Conservation (phyloP, 371 early-diverging fungal species). For the Syncephalastrum contaminatum region DNA sequence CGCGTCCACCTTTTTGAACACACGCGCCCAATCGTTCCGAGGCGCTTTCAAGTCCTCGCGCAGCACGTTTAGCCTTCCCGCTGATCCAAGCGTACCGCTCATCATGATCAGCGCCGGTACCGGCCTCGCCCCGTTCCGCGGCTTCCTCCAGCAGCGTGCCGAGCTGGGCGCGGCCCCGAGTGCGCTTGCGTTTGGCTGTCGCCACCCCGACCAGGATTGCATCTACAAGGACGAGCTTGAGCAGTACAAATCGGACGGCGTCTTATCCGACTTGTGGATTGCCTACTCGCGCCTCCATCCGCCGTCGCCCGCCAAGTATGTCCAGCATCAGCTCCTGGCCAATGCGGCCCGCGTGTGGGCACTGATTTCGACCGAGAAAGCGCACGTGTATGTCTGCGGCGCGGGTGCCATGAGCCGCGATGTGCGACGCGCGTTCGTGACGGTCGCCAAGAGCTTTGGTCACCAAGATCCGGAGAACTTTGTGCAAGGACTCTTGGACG, state of each 20-base stretch:
- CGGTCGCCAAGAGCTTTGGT: conserved; percentile 39
- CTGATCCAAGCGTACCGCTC: conserved; percentile 37
- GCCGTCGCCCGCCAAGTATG: conserved; percentile 34
- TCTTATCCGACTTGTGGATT: conserved; percentile 54
- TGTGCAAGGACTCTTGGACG: conserved; percentile 23
- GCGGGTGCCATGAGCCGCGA: conserved; percentile 49
- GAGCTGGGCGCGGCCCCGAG: conserved; percentile 21
- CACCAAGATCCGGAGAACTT: conserved; percentile 29
- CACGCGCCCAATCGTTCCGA: conserved; percentile 13
- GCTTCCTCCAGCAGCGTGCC: conserved; percentile 62
- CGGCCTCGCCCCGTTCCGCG: conserved; percentile 90
- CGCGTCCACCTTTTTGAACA: conserved; percentile 35
- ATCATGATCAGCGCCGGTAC: conserved; percentile 72
- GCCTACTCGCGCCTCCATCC: conserved; percentile 67
- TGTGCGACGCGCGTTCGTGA: conserved; percentile 38
- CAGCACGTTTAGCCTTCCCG: conserved; percentile 41
- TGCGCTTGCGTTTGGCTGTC: conserved; percentile 81
- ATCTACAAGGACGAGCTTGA: conserved; percentile 71
- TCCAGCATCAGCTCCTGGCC: conserved; percentile 42
- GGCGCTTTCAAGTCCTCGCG: conserved; percentile 43
- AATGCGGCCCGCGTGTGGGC: conserved; percentile 36
- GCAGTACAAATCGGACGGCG: conserved; percentile 38
- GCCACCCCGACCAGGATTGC: conserved; percentile 69
- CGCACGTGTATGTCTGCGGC: conserved; percentile 43
- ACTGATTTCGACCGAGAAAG: conserved; percentile 21